phyloP scores from a whole-genome alignment of 2,329 filamentous ascomycete species.

The Ceratocystis smalleyi region DNA sequence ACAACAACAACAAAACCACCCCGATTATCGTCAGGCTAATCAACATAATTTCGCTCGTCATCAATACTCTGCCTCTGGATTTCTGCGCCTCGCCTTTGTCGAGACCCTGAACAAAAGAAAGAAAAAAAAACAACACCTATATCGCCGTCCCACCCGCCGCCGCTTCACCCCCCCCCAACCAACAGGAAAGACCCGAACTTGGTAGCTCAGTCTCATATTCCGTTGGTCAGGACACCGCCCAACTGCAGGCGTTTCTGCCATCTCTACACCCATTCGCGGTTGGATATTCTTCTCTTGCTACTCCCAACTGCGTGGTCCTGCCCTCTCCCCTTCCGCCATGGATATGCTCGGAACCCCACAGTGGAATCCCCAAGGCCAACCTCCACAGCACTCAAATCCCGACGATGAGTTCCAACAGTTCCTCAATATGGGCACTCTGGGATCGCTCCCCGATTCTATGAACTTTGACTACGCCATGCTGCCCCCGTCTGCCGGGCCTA shows the following conservation, averaged over 20 bases:
- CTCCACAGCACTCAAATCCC: slow-evolving; percentile 30
- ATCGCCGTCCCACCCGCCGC: neutral
- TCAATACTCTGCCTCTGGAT: neutral
- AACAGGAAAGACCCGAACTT: no score
- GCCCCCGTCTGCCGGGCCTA: slow-evolving; percentile 24
- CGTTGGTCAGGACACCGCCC: no score
- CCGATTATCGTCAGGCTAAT: neutral
- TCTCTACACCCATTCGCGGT: neutral
- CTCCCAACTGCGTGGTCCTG: neutral
- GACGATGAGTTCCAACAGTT: slow-evolving; percentile 52
- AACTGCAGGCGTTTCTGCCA: no score
- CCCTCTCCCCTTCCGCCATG: slow-evolving; percentile 1
- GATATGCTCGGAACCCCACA: slow-evolving; percentile 17
- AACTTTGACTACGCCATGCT: slow-evolving; percentile 40
- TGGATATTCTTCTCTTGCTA: neutral
- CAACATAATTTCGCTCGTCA: no score
- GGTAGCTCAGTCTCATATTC: no score
- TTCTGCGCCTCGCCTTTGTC: neutral
- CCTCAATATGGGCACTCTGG: slow-evolving; percentile 44
- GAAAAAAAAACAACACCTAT: neutral
- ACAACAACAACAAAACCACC: neutral
- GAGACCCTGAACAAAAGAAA: neutral
- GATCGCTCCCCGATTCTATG: slow-evolving; percentile 36
- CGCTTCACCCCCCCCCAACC: neutral
- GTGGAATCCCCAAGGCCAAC: slow-evolving; percentile 44